Base-by-base conservation (phyloP, 805 yeast species). In the Komagataella phaffii region DNA sequence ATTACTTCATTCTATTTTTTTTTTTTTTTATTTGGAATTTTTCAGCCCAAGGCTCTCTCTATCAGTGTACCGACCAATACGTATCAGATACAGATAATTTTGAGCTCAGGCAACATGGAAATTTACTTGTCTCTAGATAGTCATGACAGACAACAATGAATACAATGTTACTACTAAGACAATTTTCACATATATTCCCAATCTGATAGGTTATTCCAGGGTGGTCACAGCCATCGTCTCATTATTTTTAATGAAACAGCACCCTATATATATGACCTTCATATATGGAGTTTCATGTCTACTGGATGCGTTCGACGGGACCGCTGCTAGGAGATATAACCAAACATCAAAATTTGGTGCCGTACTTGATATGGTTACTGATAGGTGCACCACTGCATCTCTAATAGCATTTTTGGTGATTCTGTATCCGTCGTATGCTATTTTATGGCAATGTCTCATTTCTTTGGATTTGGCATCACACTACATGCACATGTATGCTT, bases 401-500 rank as follows among this genome's bases (percentile, higher is more conserved):
- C 75, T 93, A 61, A 81, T 93, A 58, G 89, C 95, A 65, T 93
- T 78, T 65, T 73, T 93, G 53, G 80, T 93, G 57, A 81, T 86
- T 44, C 71, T 85, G 48, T 91, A 87, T 62, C 97, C 97, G 6
- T 59, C 66, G 36, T 85, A 73, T 67, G 71, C 79, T 50, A 67
- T 86, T 10, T 57, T 81, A 7, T 90, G 91, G 82, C 99, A 93
- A 70, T 59, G 87, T 23, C 73, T 93, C 58, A 81, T 90, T 50
- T 85, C 95, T 8, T 72, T 93, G 59, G 95, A 86, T 62, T 75
- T 93, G 60, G 89, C 97, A 2, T 85, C 95, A 50, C 99, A 93
- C 65, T 93, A 93, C 70, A 87, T 93, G 86, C 99, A 93, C 71
- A 93, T 93, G 99, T 90, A 90, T 66, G 96, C 98, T 46, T 85